Evolutionary conservation across 1,284 basidiomycete genomes (phyloP).

Genomic region (Filobasidium uniguttulatum): DNA sequence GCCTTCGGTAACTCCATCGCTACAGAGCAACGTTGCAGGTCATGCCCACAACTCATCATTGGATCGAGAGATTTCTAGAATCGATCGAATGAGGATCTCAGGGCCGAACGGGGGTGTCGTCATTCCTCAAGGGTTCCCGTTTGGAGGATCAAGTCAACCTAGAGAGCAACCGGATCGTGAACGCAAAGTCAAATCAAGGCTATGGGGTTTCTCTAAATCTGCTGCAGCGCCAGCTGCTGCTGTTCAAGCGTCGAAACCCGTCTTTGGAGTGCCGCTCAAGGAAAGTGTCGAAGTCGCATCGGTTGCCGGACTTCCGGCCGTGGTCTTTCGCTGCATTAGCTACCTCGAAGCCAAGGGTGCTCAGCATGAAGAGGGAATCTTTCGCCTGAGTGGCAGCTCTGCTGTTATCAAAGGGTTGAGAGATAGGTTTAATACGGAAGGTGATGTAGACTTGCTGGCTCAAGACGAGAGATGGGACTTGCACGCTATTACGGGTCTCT

Average conservation of each 20-base stretch:
- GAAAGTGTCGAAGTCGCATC: constrained; percentile 79
- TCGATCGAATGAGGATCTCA: constrained; percentile 57
- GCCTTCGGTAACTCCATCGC: background rate
- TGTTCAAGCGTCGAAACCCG: constrained; percentile 50
- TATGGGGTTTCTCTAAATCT: constrained; percentile 58
- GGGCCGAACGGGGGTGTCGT: constrained; percentile 71
- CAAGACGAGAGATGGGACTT: constrained; percentile 87
- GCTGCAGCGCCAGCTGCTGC: constrained; percentile 36
- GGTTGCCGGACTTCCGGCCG: constrained; percentile 79
- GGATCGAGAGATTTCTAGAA: background rate
- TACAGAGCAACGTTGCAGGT: constrained; percentile 1
- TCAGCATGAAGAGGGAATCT: constrained; percentile 93
- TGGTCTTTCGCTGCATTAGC: constrained; percentile 85
- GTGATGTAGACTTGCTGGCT: constrained; percentile 72
- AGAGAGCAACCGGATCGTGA: constrained; percentile 47
- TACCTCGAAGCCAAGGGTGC: constrained; percentile 82
- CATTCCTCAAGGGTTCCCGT: constrained; percentile 78
- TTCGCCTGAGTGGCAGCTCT: constrained; percentile 80
- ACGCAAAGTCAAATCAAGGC: constrained; percentile 76
- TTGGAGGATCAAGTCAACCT: constrained; percentile 50
- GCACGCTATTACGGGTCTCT: constrained; percentile 80
- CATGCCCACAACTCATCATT: background rate
- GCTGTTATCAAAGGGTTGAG: constrained; percentile 87
- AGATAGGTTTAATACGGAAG: constrained; percentile 89
- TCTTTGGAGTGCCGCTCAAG: constrained; percentile 78